Percentiles rank a stretch among this genome's conserved stretches.
phyloP scores from a whole-genome alignment of 1,284 basidiomycete genomes.

The Malassezia pachydermatis region DNA sequence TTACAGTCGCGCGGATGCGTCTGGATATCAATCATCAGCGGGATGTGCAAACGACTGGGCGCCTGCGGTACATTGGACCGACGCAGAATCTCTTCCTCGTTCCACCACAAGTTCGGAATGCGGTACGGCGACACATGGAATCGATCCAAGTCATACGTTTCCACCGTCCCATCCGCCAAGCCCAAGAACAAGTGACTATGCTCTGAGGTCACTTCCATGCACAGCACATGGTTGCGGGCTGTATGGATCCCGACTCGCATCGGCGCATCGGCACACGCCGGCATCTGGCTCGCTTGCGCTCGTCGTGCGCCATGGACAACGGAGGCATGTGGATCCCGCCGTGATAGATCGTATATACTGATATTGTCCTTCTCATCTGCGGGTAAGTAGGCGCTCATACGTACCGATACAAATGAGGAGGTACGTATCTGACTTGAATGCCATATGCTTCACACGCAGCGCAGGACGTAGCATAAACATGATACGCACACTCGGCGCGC shows the following conservation, averaged over 20 bases:
- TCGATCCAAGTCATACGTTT: conserved; percentile 49
- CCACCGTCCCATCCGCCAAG: conserved; percentile 50
- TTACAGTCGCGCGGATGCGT: conserved; percentile 73
- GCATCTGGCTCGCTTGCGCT: conserved; percentile 50
- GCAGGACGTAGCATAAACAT: conserved; percentile 55
- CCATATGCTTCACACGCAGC: conserved; percentile 56
- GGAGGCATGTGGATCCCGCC: conserved; percentile 47
- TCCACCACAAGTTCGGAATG: conserved; percentile 57
- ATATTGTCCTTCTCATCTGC: conserved; percentile 61
- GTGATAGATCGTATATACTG: conserved; percentile 61
- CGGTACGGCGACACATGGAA: conserved; percentile 40
- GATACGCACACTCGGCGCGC: conserved; percentile 58
- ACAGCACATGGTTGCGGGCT: conserved; percentile 50
- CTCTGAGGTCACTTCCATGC: conserved; percentile 59
- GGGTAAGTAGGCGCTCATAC: neutral
- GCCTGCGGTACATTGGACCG: conserved; percentile 56
- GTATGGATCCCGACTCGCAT: conserved; percentile 31
- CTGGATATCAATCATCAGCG: conserved; percentile 40
- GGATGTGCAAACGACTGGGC: conserved; percentile 49
- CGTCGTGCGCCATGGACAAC: conserved; percentile 36
- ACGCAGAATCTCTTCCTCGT: conserved; percentile 59
- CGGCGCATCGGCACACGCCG: conserved; percentile 22
- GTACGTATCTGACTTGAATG: conserved; percentile 57
- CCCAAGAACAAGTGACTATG: conserved; percentile 61
- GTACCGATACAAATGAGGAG: conserved; percentile 59